Evolutionary conservation across 176 grass and related monocot species (phyloP).

Genomic region (Bolboschoenus planiculmis): DNA sequence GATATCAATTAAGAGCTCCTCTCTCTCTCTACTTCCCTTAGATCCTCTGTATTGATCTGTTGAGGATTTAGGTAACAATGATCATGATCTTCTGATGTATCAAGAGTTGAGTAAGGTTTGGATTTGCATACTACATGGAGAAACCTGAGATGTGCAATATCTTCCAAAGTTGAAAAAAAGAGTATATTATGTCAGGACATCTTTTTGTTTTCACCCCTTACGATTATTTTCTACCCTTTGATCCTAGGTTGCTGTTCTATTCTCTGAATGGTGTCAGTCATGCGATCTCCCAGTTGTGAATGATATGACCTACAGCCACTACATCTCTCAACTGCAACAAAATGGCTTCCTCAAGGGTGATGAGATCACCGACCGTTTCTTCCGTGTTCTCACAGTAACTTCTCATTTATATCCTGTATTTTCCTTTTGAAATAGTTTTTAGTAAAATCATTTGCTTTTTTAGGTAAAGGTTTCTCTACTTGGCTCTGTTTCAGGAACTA

Average conservation of each 20-base stretch:
- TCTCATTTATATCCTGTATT: not conserved
- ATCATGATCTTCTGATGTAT: not conserved
- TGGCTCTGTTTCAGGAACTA: slow-evolving; percentile 52
- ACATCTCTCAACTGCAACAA: slow-evolving; percentile 71
- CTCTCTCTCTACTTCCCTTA: not conserved
- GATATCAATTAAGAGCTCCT: not conserved
- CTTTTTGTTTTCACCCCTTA: slow-evolving; percentile 5
- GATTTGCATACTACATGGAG: not conserved
- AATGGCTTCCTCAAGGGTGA: slow-evolving; percentile 75
- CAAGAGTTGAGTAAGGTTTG: not conserved
- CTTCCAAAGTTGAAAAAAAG: not conserved
- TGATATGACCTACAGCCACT: slow-evolving; percentile 70
- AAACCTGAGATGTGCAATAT: slow-evolving; percentile 4
- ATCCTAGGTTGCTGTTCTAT: slow-evolving; percentile 57
- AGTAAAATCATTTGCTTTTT: slow-evolving; percentile 18
- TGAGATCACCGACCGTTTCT: slow-evolving; percentile 85
- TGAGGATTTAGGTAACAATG: not conserved
- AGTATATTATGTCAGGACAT: not conserved
- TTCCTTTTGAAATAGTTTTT: not conserved
- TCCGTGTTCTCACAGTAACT: slow-evolving; percentile 55
- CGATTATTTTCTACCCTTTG: not conserved
- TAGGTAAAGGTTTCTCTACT: slow-evolving; percentile 15
- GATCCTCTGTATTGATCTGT: not conserved
- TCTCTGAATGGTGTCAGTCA: slow-evolving; percentile 84
- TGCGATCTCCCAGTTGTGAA: slow-evolving; percentile 67